Conservation (phyloP, 176 grass and related monocot genomes). For the Panicum miliaceum region DNA sequence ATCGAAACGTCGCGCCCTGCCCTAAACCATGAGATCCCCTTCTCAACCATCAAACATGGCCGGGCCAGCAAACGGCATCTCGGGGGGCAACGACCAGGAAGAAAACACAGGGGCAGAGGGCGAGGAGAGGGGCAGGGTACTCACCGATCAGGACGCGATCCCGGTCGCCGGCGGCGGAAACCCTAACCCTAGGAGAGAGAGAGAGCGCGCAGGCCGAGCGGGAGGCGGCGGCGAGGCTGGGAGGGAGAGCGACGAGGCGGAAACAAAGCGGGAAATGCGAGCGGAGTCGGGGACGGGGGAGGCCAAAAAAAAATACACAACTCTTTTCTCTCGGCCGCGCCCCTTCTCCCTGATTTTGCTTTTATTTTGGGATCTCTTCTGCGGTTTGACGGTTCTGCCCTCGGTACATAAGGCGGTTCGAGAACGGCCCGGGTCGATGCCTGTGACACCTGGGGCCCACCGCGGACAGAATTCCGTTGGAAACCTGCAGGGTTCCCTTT, state of each 20-base stretch:
- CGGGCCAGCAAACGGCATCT: neutral
- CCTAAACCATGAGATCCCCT: conserved; percentile 13
- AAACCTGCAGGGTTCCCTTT: neutral
- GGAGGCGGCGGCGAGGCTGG: neutral
- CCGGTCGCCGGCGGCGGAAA: conserved; percentile 8
- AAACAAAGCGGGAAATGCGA: conserved; percentile 43
- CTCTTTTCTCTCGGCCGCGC: neutral
- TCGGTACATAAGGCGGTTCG: neutral
- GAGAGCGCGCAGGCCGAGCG: neutral
- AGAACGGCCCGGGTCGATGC: neutral
- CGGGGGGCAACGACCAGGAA: conserved; percentile 6
- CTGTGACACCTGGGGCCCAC: neutral
- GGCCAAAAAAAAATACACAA: neutral
- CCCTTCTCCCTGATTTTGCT: neutral
- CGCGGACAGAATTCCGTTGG: neutral
- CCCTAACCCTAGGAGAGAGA: conserved; percentile 29
- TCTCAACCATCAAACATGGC: neutral
- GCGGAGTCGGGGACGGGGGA: neutral
- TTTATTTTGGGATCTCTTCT: neutral
- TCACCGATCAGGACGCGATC: conserved; percentile 17
- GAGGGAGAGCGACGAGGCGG: neutral
- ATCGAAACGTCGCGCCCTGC: neutral
- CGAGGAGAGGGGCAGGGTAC: neutral
- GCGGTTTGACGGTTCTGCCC: conserved; percentile 16
- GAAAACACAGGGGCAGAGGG: neutral